phyloP scores from a whole-genome alignment of 306 rosid genomes.

The Phaseolus lunatus region DNA sequence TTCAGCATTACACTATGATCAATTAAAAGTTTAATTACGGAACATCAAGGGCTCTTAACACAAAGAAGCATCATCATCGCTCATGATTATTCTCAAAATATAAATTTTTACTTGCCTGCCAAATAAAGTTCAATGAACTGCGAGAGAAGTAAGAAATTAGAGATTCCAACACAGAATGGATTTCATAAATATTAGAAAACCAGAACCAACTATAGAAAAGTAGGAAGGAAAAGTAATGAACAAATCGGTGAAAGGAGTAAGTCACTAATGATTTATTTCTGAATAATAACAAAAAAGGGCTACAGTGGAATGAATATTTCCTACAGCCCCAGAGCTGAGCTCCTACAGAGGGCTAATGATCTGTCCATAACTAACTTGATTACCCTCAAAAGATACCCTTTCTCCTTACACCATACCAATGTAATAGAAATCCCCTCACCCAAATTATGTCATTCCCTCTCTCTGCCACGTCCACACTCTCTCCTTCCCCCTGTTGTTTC shows the following conservation, averaged over 20 bases:
- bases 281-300: no score
- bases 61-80: slow-evolving; percentile 11
- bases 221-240: no score
- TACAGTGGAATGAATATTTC: not conserved
- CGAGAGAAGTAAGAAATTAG: slow-evolving; percentile 2
- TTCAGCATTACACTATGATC: not conserved
- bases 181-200: not conserved
- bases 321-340: not conserved
- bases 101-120: slow-evolving; percentile 12
- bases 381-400: not conserved
- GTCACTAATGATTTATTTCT: no score
- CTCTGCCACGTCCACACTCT: not conserved
- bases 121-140: not conserved
- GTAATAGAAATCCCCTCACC: not conserved
- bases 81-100: slow-evolving; percentile 24
- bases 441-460: not conserved
- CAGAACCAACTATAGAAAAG: no score
- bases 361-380: not conserved
- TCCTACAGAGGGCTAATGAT: not conserved
- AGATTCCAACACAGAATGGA: slow-evolving; percentile 30
- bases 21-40: slow-evolving; percentile 3
- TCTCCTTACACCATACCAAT: not conserved
- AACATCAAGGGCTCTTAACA: slow-evolving; percentile 4
- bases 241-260: no score
- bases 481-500: not conserved